Evolutionary conservation across 2,329 filamentous ascomycete genomes (phyloP), one percentile per base, ranked within the genome.

Genomic region (Boeremia lycopersici): DNA sequence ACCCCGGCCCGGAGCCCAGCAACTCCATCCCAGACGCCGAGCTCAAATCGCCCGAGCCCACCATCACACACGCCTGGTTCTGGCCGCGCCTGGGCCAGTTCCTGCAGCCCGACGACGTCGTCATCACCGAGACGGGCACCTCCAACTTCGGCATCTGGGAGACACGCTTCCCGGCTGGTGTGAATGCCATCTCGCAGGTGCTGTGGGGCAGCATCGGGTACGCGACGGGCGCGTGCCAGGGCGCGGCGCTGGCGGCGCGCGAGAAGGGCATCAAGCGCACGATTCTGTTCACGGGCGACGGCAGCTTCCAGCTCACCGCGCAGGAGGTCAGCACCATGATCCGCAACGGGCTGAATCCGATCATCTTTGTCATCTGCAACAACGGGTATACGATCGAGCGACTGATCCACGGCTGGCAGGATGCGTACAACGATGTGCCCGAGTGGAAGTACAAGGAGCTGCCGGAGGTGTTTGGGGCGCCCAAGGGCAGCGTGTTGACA

Each of bases 331-430:
- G 86, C 74, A 95, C 91, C 10, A 93, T 96, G 83, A 84, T 96
- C 60, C 84, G 87, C 28, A 87, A 90, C 56, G 81, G 84, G 23
- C 79, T 96, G 53, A 87, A 88, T 58, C 85, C 90, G 17, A 93
- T 92, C 68, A 87, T 96, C 59, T 93, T 96, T 72, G 82, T 95
- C 59, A 88, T 96, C 63, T 91, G 89, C 81, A 96, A 96, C 72
- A 86, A 93, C 35, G 92, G 92, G 10, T 96, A 90, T 77, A 95
- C 91, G 9, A 95, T 96, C 72, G 92, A 96, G 77, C 86, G 92
- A 28, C 89, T 86, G 73, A 96, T 96, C 67, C 91, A 96, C 74
- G 91, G 91, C 48, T 89, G 89, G 86, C 80, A 92, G 8, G 89
- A 85, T 29, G 73, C 71, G 25, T 96, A 96, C 79, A 96, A 96